Base-by-base conservation (phyloP, 2,329 filamentous ascomycete species). In the Diaporthe nobilis region DNA sequence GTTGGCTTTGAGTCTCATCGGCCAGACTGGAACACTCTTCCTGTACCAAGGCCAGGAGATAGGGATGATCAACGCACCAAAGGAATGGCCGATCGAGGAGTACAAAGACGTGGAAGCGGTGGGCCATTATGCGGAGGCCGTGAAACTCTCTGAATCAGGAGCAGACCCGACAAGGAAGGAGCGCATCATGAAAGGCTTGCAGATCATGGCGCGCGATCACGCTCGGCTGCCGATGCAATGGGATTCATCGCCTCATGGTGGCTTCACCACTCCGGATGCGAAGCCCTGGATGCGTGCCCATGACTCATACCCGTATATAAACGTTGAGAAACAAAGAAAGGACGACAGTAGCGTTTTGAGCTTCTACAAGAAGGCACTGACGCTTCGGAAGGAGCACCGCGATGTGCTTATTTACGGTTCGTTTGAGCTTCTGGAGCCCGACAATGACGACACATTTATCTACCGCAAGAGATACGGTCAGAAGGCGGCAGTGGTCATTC, bases 201-300 rank as follows among this genome's bases (percentile, higher is more conserved):
- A 89, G 39, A 87, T 88, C 70, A 86, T 93, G 53, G 92, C 88
- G 0, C 86, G 92, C 9, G 92, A 94, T 77, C 90, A 94, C 79
- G 86, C 91, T 2, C 85, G 93, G 0, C 88, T 92, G 2, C 93
- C 93, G 0, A 90, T 94, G 81, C 92, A 93, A 71, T 95, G 93
- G 93, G 87, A 89, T 71, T 85, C 83, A 1, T 84, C 85, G 0
- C 83, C 87, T 0, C 88, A 93, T 76, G 90, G 90, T 0, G 93
- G 93, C 0, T 94, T 95, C 82, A 89, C 90, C 0, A 20, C 15
- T 0, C 31, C 47, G 20, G 78, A 74, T 0, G 81, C 80, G 0
- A 87, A 86, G 77, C 91, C 93, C 0, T 94, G 93, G 93, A 94
- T 94, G 90, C 86, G 90, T 2, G 88, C 92, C 1, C 91, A 94